Evolutionary conservation across 805 yeast genomes (phyloP), one percentile per base, ranked within the genome.

Genomic region (Zygotorulaspora chibaensis): DNA sequence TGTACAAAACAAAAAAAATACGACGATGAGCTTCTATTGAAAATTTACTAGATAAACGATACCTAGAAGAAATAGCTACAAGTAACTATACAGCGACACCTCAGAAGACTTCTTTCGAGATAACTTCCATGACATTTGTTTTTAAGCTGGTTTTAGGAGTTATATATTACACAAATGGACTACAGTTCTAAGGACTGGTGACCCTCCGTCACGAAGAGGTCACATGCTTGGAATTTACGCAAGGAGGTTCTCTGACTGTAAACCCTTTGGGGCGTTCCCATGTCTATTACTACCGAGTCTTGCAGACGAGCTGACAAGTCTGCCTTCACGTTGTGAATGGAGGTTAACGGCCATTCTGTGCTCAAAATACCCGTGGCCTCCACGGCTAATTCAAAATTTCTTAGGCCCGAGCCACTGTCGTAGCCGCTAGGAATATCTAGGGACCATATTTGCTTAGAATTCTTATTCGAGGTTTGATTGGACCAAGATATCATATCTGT

Each of bases 381-480:
- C 8, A 83, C 58, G 5, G 67, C 61, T 10, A 68, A 44, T n/a
- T 60, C 57, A 31, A 61, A 69, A 18, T 59, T 59, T 16, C 59
- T 56, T 15, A 59, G 43, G 7, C 96, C 97, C 0, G 95, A 79
- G 3, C 93, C 87, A 7, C 89, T 83, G 58, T 87, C 95, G 34
- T 84, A 69, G 3, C 96, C 96, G 1, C 89, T 77, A 3, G 96
- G 90, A 23, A 86, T 76, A 58, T 88, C 96, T 23, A 89, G 60
- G 0, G 96, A 84, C 67, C 62, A 61, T 9, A 62, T 45, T 39
- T 58, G 54, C 26, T 39, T 43, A 10, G 40, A 38, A 25, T 38
- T 39, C 10, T 33, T 20, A 16, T 30, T 30, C 8, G 33, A 42
- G n/a, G 29, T 38, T 6, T 20, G 47, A 34, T 86, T 85, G 46